Evolutionary conservation across 768 basidiomycete species (phyloP), one percentile per base, ranked within the genome.

Genomic region (Porphyrellus cyaneotinctus): DNA sequence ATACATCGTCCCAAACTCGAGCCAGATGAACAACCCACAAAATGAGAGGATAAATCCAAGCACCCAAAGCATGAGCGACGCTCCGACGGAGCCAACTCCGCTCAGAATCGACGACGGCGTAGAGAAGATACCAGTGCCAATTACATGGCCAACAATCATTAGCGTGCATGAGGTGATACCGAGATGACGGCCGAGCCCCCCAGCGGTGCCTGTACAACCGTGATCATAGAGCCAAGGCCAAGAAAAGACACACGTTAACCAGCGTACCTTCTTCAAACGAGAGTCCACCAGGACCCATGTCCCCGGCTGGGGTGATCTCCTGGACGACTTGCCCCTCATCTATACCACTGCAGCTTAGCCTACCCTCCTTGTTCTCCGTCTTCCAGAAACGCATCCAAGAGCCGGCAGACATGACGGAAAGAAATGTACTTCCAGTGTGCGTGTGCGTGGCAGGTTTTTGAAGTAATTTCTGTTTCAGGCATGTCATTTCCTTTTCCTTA

Each of bases 1-100:
- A 54, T 77, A 80, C 82, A 83, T 84, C 6, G 80, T 80, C 8
- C 83, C 83, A 43, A 78, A 77, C 52, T 84, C 81, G 18, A 84
- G 75, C 81, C 80, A 83, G 49, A 83, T 76, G 59, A 84, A 82
- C 12, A 83, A 65, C 0, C 81, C 81, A 45, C 79, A 83, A 54
- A 78, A 78, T 0, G 81, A 82, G 4, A 84, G 72, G 1, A 75
- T 58, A 57, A 82, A 81, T 4, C 82, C 83, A 22, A 83, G 75
- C 2, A 83, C 77, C 83, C 81, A 84, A 20, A 82, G 76, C 75
- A 83, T 76, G 38, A 83, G 67, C 0, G 80, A 82, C 1, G 82
- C 81, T 20, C 82, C 82, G 18, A 83, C 69, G 5, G 79, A 81
- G 17, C 76, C 78, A 0, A 83, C 82, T 0, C 79, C 78, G 0